Evolutionary conservation across 2,329 filamentous ascomycete genomes (phyloP), one percentile per base, ranked within the genome.

Genomic region (Teratosphaeria pseudoeucalypti): DNA sequence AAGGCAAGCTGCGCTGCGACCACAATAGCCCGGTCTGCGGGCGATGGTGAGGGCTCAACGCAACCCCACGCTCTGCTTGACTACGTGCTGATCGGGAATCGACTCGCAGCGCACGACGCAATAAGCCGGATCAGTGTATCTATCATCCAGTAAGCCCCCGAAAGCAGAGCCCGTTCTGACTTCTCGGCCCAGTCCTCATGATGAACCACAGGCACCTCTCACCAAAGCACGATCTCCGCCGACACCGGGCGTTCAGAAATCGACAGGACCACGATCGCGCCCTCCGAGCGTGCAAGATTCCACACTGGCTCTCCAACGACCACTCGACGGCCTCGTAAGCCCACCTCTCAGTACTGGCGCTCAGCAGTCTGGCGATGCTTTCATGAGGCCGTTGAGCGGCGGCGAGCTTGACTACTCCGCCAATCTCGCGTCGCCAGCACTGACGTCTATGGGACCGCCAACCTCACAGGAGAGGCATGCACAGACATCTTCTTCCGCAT

Each of bases 1-100:
- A 64, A 55, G 69, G 70, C 32, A 73, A 73, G 58, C 63, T 73
- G n/a, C 65, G 67, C 32, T 73, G 71, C 53, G 71, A 72, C 57
- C 71, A 73, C 54, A 63, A 54, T 49, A 64, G 59, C 55, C 71
- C 71, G 6, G 66, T 67, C 1, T 73, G 71, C 62, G 69, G 68
- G 2, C 61, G 70, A 55, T 73, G 71, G 43, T 49, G 43, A 49
- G 43, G 23, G 2, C n/a, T 12, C 6, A 19, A 49, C 16, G 16
- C 19, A 19, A 23, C 10, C 3, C 43, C 23, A 49, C 10, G 16
- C 6, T 19, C 43, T 26, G 43, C 6, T 49, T 19, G n/a, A 49
- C 19, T 10, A 23, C n/a, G 9, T n/a, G 4, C 11, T 11, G 10
- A 23, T 49, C n/a, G 6, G 0, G 16, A 49, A 49, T 49, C 23